Conservation (phyloP, 805 yeast genomes). For the Barnettozyma vustinii region DNA sequence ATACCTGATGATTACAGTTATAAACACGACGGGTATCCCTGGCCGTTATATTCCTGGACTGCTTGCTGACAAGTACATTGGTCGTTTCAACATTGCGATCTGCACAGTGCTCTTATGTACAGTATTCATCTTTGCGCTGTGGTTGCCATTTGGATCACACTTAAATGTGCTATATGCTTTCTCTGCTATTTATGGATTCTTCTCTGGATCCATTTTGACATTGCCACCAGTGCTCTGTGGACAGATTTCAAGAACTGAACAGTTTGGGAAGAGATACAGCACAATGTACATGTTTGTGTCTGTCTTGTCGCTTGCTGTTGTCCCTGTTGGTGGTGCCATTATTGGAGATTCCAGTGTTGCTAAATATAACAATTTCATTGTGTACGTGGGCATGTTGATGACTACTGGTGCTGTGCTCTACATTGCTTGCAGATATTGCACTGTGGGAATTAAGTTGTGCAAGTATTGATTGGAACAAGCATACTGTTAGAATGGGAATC, state of each 20-base stretch:
- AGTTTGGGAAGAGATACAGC: conserved; percentile 51
- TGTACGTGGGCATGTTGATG: conserved; percentile 38
- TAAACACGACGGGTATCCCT: conserved; percentile 40
- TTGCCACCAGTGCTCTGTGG: conserved; percentile 57
- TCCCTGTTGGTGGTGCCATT: conserved; percentile 47
- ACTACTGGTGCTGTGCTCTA: conserved; percentile 34
- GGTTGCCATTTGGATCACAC: conserved; percentile 39
- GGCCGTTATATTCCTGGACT: conserved; percentile 43
- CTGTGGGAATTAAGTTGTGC: conserved; percentile 37
- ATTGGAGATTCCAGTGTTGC: conserved; percentile 30
- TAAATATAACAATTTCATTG: conserved; percentile 38
- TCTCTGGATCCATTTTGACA: conserved; percentile 51
- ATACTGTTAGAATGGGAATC: too few relatives aligned
- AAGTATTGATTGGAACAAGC: conserved; percentile 28
- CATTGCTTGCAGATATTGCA: conserved; percentile 33
- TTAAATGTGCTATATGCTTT: conserved; percentile 37
- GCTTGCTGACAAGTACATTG: conserved; percentile 38
- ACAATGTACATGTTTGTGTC: conserved; percentile 56
- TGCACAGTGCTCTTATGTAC: conserved; percentile 30
- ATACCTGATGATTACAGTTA: conserved; percentile 41
- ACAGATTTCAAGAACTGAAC: conserved; percentile 48
- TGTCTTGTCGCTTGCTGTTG: conserved; percentile 39
- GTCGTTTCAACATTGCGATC: conserved; percentile 48
- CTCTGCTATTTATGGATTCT: conserved; percentile 46
- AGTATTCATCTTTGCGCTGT: conserved; percentile 31